Evolutionary conservation across 2,329 filamentous ascomycete species (phyloP).

Genomic region (Dendryphion nanum): DNA sequence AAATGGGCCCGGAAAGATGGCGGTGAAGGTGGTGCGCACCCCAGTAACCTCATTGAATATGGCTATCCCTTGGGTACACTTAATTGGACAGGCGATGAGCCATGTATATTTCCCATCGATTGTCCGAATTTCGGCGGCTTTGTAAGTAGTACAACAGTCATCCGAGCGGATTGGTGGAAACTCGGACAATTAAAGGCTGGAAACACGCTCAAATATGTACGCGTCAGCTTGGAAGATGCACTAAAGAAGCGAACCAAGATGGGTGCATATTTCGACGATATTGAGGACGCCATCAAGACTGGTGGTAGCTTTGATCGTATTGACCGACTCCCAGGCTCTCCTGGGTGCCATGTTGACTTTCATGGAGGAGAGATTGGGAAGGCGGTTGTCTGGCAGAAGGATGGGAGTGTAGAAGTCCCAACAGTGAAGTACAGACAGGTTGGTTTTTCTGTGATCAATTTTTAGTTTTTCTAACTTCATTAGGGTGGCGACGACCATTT

Average conservation of each 20-base stretch:
- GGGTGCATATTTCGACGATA: slow-evolving; percentile 45
- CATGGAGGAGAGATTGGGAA: slow-evolving; percentile 26
- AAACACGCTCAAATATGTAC: slow-evolving; percentile 52
- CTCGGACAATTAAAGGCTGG: slow-evolving; percentile 62
- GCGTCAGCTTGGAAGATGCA: slow-evolving; percentile 54
- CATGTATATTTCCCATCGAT: slow-evolving; percentile 60
- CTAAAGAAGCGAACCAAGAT: slow-evolving; percentile 44
- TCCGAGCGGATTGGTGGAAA: slow-evolving; percentile 61
- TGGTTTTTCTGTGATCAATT: not conserved
- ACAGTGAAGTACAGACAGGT: slow-evolving; percentile 21
- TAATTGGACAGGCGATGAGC: slow-evolving; percentile 62
- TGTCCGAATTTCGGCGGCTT: slow-evolving; percentile 63
- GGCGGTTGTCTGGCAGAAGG: slow-evolving; percentile 29
- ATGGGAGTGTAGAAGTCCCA: slow-evolving; percentile 17
- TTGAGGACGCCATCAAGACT: slow-evolving; percentile 40
- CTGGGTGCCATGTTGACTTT: slow-evolving; percentile 22
- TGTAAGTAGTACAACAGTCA: slow-evolving; percentile 55
- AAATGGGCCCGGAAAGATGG: slow-evolving; percentile 60
- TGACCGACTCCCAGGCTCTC: slow-evolving; percentile 18
- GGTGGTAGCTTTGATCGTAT: slow-evolving; percentile 15
- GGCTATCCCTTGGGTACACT: slow-evolving; percentile 59
- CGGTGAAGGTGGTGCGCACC: slow-evolving; percentile 63
- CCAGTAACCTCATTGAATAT: slow-evolving; percentile 53
- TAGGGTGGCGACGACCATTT: slow-evolving; percentile 48
- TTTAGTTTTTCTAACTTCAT: not conserved